Base-by-base conservation (phyloP, 1,284 basidiomycete genomes). In the Cryptococcus sp. region DNA sequence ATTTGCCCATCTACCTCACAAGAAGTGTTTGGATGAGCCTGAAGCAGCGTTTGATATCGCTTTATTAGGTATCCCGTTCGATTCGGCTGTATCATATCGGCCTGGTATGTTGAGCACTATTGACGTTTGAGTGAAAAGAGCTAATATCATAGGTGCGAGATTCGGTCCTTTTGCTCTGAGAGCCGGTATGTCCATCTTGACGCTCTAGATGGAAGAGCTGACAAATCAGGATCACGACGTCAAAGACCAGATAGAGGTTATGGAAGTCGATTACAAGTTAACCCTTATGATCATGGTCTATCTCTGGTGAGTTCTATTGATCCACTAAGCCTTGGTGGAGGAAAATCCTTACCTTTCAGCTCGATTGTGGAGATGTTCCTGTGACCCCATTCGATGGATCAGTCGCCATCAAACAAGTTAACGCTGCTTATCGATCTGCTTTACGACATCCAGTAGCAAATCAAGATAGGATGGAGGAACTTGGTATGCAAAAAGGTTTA, bases 351-450 rank as follows among this genome's bases (percentile, higher is more conserved):
- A 30, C 35, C 33, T 7, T 50, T 2, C 52, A 75, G 73, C 58
- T 78, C 37, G 77, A 78, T 60, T 78, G 74, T 58, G 70, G 67
- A 42, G 76, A 78, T 58, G 67, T 78, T 14, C 77, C 78, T 2
- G 64, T 77, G 4, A 73, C 72, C 2, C 77, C 79, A 2, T 79
- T 77, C 62, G 78, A 79, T 59, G 67, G 70, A 13, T 61, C 70
- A 0, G 61, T 74, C 6, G 79, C 77, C 10, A 72, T 79, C 54
- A 67, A 74, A 45, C 76, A 79, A 60, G 73, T 79, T 59, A 64
- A 74, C 49, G 63, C 66, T 10, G 76, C 66, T 7, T 78, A 76
- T 57, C 56, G 59, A 32, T 64, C 65, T 14, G 43, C 64, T 23
- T 58, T 69, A 7, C 56, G 62, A 41, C 65, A 65, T 47, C 63